Conservation (phyloP, 345 rosid genomes). For the Syzygium aqueum region DNA sequence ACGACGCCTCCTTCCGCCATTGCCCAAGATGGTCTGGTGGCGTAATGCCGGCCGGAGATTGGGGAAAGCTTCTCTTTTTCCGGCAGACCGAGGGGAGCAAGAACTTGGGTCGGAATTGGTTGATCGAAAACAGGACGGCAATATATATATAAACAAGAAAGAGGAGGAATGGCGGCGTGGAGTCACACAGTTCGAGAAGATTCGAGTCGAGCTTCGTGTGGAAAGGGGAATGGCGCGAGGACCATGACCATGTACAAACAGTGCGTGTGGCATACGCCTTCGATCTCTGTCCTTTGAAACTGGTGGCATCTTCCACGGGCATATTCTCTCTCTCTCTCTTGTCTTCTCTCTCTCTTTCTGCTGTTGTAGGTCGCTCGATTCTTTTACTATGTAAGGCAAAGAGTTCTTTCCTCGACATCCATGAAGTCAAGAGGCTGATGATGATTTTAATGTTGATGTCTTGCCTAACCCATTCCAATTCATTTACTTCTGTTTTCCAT, state of each 20-base stretch:
- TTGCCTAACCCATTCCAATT: not conserved
- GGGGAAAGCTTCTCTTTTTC: not conserved
- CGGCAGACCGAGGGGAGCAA: not conserved
- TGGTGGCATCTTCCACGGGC: not conserved
- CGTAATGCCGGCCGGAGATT: not conserved
- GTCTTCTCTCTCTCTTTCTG: not conserved
- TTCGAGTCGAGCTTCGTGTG: not conserved
- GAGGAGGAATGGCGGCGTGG: not conserved
- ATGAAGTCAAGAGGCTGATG: not conserved
- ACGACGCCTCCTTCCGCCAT: conserved; percentile 40
- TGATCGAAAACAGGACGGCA: not conserved
- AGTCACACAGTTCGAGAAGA: not conserved
- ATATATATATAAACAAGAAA: not conserved
- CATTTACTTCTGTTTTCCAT: not conserved
- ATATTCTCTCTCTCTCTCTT: not conserved
- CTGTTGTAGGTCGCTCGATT: not conserved
- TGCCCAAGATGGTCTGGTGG: not conserved
- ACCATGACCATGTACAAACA: not conserved
- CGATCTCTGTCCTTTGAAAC: not conserved
- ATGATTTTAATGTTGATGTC: not conserved
- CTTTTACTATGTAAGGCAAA: not conserved
- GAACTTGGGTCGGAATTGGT: not conserved
- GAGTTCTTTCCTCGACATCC: not conserved
- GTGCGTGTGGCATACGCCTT: not conserved
- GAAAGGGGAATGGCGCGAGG: not conserved